phyloP scores from a whole-genome alignment of 202 grass and related monocot genomes.

The Carex sylvatica region DNA sequence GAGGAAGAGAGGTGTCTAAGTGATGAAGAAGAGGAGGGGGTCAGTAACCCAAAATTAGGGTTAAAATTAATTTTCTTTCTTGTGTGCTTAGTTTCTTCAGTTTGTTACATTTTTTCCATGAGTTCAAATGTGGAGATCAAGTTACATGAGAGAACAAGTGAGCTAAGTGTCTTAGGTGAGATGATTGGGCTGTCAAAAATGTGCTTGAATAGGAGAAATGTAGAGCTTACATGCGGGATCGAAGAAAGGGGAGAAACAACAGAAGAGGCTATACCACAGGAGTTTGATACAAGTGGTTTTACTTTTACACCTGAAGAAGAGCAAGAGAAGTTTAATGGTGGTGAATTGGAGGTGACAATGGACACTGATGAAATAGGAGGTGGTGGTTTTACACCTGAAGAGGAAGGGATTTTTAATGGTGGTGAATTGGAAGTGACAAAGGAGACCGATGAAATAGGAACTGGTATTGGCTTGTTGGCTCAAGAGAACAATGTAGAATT shows the following conservation, averaged over 20 bases:
- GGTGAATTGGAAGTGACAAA: neutral
- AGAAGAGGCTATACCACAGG: neutral
- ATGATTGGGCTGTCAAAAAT: slow-evolving; percentile 40
- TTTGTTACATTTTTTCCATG: slow-evolving; percentile 40
- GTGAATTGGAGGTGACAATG: neutral
- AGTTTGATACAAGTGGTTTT: neutral
- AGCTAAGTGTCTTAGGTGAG: neutral
- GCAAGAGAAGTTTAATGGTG: neutral
- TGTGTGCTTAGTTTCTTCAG: slow-evolving; percentile 25
- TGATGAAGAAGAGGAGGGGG: slow-evolving; percentile 15
- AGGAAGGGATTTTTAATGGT: neutral
- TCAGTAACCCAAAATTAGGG: neutral
- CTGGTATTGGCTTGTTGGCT: slow-evolving; percentile 25
- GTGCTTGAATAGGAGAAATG: slow-evolving; percentile 33
- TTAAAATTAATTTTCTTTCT: slow-evolving; percentile 46
- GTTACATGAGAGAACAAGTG: slow-evolving; percentile 7
- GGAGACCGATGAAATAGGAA: slow-evolving; percentile 1
- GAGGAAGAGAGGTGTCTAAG: slow-evolving; percentile 13
- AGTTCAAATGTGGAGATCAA: slow-evolving; percentile 18
- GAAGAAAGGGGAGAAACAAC: slow-evolving; percentile 11
- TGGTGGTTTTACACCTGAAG: neutral
- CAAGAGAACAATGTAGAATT: slow-evolving; percentile 11
- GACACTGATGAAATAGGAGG: neutral
- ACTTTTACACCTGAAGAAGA: slow-evolving; percentile 6
- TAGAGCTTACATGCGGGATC: slow-evolving; percentile 44